These are phyloP conservation scores for Gossypium sturtianum DNA, from an alignment of 345 rosid genomes.

Conservation along the genomic window DNA sequence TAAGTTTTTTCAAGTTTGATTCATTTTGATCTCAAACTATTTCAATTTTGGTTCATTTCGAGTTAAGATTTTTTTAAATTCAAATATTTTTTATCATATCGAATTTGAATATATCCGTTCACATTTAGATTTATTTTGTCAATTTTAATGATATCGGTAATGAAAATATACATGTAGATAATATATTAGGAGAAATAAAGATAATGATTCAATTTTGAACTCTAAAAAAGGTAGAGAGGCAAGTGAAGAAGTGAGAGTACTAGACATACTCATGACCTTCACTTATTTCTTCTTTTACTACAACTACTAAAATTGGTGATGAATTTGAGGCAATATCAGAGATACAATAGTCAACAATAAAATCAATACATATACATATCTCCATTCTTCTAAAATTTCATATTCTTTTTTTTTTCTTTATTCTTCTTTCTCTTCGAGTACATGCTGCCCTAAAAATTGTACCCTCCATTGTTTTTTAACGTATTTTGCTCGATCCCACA, in stretches of 20 bases:
- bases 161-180: neutral
- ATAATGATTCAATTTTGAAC: constrained; percentile 8
- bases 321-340: neutral
- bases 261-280: constrained; percentile 18
- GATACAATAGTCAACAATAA: constrained; percentile 4
- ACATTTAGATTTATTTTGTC: too few relatives aligned
- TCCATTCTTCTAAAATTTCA: neutral
- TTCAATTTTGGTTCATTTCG: too few relatives aligned
- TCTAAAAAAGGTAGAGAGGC: neutral
- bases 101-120: too few relatives aligned
- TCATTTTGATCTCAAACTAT: too few relatives aligned
- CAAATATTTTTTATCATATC: rapidly evolving
- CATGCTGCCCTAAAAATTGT: neutral
- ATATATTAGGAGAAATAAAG: neutral
- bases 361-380: neutral
- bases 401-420: neutral
- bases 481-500: constrained; percentile 1
- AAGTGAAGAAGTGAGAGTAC: neutral
- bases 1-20: too few relatives aligned
- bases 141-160: neutral
- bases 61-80: too few relatives aligned
- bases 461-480: constrained; percentile 1
- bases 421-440: constrained; percentile 1
- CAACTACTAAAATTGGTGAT: constrained; percentile 18
- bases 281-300: constrained; percentile 32